Percentiles rank a stretch among this genome's conserved stretches.
These are phyloP conservation scores for Pneumocystis murina DNA, from an alignment of 1,139 yeast genomes.

Conservation along the genomic window DNA sequence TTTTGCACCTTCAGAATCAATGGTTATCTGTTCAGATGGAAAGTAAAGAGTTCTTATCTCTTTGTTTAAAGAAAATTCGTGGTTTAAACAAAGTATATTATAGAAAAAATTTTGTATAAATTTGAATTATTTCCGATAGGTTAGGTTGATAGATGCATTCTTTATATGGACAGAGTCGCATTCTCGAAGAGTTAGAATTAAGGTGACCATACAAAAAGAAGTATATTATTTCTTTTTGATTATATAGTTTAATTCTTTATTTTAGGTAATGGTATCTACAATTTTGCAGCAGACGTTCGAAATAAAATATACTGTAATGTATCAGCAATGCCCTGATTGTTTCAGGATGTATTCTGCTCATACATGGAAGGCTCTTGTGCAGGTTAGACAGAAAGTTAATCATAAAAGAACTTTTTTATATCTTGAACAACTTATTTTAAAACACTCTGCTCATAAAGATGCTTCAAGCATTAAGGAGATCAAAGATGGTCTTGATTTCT, in stretches of 20 bases:
- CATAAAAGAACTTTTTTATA: slow-evolving; percentile 93
- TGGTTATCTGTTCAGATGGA: slow-evolving; percentile 89
- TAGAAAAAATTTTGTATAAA: neutral
- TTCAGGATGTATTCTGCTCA: slow-evolving; percentile 90
- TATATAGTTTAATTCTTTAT: slow-evolving; percentile 17
- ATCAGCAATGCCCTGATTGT: slow-evolving; percentile 98
- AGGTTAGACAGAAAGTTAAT: slow-evolving; percentile 90
- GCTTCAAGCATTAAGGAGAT: slow-evolving; percentile 86
- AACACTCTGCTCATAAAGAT: slow-evolving; percentile 86
- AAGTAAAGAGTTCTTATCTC: slow-evolving; percentile 78
- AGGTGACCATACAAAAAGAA: slow-evolving; percentile 91
- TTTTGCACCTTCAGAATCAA: slow-evolving; percentile 83
- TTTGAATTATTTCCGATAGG: slow-evolving; percentile 20
- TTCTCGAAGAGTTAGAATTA: slow-evolving; percentile 81
- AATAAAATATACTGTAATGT: slow-evolving; percentile 83
- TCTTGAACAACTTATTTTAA: slow-evolving; percentile 84
- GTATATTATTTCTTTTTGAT: slow-evolving; percentile 27
- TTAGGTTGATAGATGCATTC: slow-evolving; percentile 80
- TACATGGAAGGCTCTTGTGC: slow-evolving; percentile 96
- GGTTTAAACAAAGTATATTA: slow-evolving; percentile 50
- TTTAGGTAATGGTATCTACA: slow-evolving; percentile 45
- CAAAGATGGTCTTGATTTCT: slow-evolving; percentile 90
- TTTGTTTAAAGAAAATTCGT: slow-evolving; percentile 73
- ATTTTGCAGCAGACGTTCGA: slow-evolving; percentile 90
- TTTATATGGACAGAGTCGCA: slow-evolving; percentile 99